Conservation (phyloP, 2,329 filamentous ascomycete species). For the Aspergillus sp. region DNA sequence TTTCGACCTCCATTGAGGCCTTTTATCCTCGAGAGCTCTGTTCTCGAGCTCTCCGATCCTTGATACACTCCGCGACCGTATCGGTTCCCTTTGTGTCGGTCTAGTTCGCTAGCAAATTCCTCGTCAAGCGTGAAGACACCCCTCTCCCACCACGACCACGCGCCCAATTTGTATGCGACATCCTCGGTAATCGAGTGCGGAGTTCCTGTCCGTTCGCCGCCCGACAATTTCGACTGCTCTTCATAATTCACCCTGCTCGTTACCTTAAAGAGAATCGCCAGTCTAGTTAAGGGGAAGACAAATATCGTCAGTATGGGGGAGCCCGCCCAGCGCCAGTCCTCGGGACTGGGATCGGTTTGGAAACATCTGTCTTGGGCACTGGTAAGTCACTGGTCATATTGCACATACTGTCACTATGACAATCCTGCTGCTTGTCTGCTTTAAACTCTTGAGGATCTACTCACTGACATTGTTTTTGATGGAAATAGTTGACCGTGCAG, state of each 20-base stretch:
- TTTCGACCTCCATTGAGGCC: background rate
- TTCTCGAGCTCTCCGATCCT: background rate
- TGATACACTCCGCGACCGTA: background rate
- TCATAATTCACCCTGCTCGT: background rate
- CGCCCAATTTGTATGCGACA: slow-evolving; percentile 20
- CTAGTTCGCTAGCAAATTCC: background rate
- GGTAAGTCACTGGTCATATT: slow-evolving; percentile 32
- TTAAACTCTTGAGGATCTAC: slow-evolving; percentile 2
- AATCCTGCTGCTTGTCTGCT: background rate
- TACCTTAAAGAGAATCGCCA: background rate
- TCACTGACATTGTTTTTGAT: slow-evolving; percentile 12
- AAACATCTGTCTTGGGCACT: slow-evolving; percentile 41
- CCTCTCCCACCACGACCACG: slow-evolving; percentile 7
- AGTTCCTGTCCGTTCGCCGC: background rate
- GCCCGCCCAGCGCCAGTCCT: slow-evolving; percentile 33
- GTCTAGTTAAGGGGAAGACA: slow-evolving; percentile 14
- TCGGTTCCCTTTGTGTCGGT: background rate
- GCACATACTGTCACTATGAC: background rate
- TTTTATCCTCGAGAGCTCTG: background rate
- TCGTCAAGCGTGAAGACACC: background rate
- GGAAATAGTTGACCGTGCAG: slow-evolving; percentile 44
- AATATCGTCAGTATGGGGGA: slow-evolving; percentile 34
- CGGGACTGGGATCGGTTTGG: slow-evolving; percentile 35
- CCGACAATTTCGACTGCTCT: background rate
- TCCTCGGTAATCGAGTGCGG: slow-evolving; percentile 9